These are phyloP conservation scores for Sporothrix phasma DNA, from an alignment of 2,329 filamentous ascomycete species.

Conservation along the genomic window DNA sequence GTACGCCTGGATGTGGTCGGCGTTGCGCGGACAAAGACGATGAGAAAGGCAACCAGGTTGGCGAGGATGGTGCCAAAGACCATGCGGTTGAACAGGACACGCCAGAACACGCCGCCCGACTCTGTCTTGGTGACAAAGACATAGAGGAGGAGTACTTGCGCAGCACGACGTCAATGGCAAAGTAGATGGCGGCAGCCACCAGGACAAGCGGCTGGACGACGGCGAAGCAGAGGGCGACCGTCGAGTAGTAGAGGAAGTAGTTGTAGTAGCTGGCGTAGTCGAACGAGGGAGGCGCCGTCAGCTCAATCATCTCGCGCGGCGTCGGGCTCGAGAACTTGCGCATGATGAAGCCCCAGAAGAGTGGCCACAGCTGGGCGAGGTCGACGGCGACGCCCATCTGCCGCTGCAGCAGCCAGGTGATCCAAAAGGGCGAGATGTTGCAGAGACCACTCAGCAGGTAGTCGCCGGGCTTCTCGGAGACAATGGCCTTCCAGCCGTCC, in stretches of 20 bases:
- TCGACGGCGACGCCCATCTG: slow-evolving; percentile 92
- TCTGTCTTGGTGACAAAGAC: slow-evolving; percentile 96
- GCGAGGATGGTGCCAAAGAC: slow-evolving; percentile 71
- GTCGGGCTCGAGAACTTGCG: slow-evolving; percentile 81
- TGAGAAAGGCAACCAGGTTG: slow-evolving; percentile 67
- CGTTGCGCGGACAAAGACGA: slow-evolving; percentile 60
- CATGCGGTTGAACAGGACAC: slow-evolving; percentile 84
- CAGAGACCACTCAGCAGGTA: slow-evolving; percentile 62
- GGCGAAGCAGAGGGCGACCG: slow-evolving; percentile 76
- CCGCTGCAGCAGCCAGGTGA: slow-evolving; percentile 84
- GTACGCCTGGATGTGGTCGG: slow-evolving; percentile 50
- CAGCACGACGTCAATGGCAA: slow-evolving; percentile 72
- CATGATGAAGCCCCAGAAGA: slow-evolving; percentile 75
- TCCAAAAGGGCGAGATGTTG: slow-evolving; percentile 80
- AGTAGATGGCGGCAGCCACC: slow-evolving; percentile 80
- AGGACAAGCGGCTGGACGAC: slow-evolving; percentile 81
- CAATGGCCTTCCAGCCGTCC: slow-evolving; percentile 59
- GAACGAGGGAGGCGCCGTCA: slow-evolving; percentile 84
- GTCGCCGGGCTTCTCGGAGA: slow-evolving; percentile 50
- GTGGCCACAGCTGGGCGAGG: slow-evolving; percentile 74
- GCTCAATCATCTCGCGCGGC: slow-evolving; percentile 80
- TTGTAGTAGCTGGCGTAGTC: slow-evolving; percentile 98
- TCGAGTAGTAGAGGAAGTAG: slow-evolving; percentile 91
- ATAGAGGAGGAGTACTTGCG: slow-evolving; percentile 95
- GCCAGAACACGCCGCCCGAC: slow-evolving; percentile 88